phyloP scores from a whole-genome alignment of 83 land plant species.

The Thuja plicata region DNA sequence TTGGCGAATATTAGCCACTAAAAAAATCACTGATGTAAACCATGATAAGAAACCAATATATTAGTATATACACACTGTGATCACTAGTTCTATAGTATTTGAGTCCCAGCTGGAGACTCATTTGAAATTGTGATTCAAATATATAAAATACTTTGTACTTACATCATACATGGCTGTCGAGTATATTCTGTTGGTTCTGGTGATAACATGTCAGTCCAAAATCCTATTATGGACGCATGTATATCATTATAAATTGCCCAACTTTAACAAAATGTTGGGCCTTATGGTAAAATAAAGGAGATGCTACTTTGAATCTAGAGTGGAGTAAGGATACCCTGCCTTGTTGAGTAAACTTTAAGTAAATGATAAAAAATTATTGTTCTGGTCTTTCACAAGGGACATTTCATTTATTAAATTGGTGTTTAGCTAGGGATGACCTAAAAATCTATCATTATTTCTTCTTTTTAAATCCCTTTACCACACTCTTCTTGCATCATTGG shows the following conservation, averaged over 20 bases:
- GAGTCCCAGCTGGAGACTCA: background rate
- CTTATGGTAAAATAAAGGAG: background rate
- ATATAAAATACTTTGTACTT: background rate
- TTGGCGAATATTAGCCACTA: no score
- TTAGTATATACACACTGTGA: background rate
- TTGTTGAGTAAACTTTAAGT: background rate
- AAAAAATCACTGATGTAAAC: no score
- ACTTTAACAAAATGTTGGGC: background rate
- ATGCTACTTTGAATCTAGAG: background rate
- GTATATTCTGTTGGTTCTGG: background rate
- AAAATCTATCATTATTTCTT: background rate
- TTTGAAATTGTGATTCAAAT: background rate
- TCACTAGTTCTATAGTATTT: background rate
- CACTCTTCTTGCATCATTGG: background rate
- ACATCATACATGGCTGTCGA: background rate
- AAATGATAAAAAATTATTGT: no score
- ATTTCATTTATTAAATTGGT: background rate
- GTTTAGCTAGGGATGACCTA: background rate
- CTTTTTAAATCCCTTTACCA: background rate
- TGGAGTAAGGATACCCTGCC: background rate
- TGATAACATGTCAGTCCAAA: background rate
- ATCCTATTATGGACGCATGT: no score
- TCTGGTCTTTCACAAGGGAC: background rate
- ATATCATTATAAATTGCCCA: background rate
- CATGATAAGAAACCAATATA: background rate